Evolutionary conservation across 331 rosid species (phyloP).

Genomic region (Rhamnella rubrinervis): DNA sequence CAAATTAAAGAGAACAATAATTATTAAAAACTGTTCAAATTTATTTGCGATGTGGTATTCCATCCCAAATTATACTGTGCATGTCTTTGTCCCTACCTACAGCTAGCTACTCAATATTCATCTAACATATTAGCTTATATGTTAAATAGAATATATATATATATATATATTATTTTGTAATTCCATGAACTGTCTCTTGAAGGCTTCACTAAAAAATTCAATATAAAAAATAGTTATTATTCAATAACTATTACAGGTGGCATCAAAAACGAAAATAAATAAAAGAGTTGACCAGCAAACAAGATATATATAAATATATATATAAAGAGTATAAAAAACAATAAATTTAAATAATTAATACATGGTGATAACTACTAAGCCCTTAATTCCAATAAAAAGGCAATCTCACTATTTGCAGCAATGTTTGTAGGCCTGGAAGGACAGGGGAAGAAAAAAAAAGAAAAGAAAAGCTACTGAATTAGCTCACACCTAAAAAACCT

Average conservation of each 20-base stretch:
- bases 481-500: slow-evolving; percentile 29
- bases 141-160: too few relatives aligned
- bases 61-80: too few relatives aligned
- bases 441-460: slow-evolving; percentile 21
- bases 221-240: not conserved
- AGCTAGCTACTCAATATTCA: too few relatives aligned
- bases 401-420: slow-evolving; percentile 29
- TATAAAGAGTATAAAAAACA: not conserved
- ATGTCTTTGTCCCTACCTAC: too few relatives aligned
- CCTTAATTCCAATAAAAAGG: slow-evolving; percentile 39
- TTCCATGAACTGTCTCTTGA: not conserved
- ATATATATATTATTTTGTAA: not conserved
- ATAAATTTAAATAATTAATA: not conserved
- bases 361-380: slow-evolving; percentile 13
- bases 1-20: not conserved
- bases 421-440: slow-evolving; percentile 25
- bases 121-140: too few relatives aligned
- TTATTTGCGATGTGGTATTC: not conserved
- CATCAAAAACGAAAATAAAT: not conserved
- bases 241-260: not conserved
- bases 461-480: slow-evolving; percentile 11
- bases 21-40: not conserved
- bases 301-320: not conserved
- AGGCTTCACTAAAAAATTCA: not conserved
- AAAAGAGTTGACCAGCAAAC: not conserved